These are phyloP conservation scores for Aspergillus haitiensis DNA, from an alignment of 495 filamentous ascomycete genomes.

Conservation along the genomic window DNA sequence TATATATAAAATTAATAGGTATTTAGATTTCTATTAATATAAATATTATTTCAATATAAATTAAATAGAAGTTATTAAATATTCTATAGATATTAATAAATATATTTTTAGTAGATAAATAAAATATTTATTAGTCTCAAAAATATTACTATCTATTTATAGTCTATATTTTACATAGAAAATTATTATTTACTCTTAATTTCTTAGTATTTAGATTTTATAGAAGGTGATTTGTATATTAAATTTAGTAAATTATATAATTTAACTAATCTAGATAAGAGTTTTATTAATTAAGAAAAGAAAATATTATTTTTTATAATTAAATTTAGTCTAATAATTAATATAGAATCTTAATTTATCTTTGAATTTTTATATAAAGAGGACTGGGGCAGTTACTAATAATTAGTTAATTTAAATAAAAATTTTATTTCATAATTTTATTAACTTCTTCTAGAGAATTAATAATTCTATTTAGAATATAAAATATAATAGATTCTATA, in stretches of 20 bases:
- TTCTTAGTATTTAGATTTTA: background rate
- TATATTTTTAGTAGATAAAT: slow-evolving; percentile 5
- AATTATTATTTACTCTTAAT: background rate
- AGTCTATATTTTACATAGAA: background rate
- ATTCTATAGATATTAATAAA: slow-evolving; percentile 11
- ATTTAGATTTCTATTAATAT: background rate
- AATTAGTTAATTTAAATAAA: slow-evolving; percentile 10
- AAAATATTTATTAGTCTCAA: slow-evolving; percentile 1
- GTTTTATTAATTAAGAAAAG: background rate
- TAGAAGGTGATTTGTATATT: background rate
- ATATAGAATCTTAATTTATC: background rate
- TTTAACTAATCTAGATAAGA: background rate
- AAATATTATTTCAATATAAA: slow-evolving; percentile 16
- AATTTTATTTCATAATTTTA: background rate
- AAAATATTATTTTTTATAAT: slow-evolving; percentile 1
- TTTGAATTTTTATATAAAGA: background rate
- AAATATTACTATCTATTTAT: slow-evolving; percentile 7
- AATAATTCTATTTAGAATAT: slow-evolving; percentile 1
- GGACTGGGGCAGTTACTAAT: background rate
- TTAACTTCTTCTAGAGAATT: background rate
- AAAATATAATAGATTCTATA: background rate
- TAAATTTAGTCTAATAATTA: slow-evolving; percentile 1
- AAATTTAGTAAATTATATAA: background rate
- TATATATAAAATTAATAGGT: slow-evolving; percentile 7
- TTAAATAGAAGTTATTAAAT: slow-evolving; percentile 11